Percentiles rank a stretch among this genome's conserved stretches.
Conservation (phyloP, 1,284 basidiomycete genomes). For the Earliella scabrosa region DNA sequence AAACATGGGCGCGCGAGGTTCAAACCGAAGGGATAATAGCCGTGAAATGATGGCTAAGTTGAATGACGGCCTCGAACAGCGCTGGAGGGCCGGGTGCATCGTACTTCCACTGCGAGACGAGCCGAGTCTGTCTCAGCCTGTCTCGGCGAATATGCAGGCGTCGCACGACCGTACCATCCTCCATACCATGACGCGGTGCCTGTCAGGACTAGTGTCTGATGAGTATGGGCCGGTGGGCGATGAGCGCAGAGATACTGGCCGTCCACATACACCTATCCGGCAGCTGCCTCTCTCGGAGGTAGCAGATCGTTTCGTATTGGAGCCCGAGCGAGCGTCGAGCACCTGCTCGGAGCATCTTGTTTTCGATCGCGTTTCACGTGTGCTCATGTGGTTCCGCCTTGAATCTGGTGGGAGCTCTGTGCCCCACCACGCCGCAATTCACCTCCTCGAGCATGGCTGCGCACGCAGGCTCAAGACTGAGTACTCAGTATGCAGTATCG, state of each 20-base stretch:
- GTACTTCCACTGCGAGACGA: neutral
- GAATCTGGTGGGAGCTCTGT: neutral
- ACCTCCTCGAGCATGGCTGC: neutral
- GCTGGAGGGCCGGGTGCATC: neutral
- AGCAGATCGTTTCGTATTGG: neutral
- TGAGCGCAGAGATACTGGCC: neutral
- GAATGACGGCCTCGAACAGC: neutral
- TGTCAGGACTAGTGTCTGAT: neutral
- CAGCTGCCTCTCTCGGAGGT: neutral
- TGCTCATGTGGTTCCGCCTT: neutral
- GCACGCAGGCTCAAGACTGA: neutral
- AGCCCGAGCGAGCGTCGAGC: neutral
- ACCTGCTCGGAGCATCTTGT: neutral
- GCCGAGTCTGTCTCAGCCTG: neutral
- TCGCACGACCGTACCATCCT: too few relatives aligned
- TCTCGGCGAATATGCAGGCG: too few relatives aligned
- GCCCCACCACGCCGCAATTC: neutral
- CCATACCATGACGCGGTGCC: neutral
- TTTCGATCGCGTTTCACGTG: neutral
- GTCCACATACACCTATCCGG: neutral
- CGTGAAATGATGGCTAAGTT: neutral
- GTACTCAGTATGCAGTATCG: too few relatives aligned
- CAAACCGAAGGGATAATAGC: neutral
- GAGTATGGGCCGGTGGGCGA: neutral
- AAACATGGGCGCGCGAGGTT: too few relatives aligned